phyloP scores from a whole-genome alignment of 371 early-diverging fungal species.

The Actinomortierella ambigua region DNA sequence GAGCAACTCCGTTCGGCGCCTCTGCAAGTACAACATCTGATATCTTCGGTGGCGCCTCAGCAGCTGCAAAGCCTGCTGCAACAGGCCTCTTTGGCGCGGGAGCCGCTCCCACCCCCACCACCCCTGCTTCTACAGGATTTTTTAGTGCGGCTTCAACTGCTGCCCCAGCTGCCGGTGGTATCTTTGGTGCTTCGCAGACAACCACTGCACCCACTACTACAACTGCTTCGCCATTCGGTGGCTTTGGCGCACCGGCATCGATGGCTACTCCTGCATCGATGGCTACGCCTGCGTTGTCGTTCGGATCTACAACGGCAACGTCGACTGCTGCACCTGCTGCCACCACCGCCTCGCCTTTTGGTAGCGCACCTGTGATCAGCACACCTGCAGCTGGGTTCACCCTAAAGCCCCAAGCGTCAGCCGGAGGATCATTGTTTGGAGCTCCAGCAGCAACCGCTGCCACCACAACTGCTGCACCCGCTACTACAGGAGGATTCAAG shows the following conservation, averaged over 20 bases:
- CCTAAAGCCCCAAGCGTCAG: no score
- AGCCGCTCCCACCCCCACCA: neutral
- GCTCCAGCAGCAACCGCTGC: no score
- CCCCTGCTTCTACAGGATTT: no score
- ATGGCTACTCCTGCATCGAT: constrained; percentile 8
- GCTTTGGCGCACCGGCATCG: constrained; percentile 1
- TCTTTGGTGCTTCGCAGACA: constrained; percentile 4
- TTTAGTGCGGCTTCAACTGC: constrained; percentile 22
- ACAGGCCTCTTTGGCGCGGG: neutral
- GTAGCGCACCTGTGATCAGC: neutral
- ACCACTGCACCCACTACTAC: neutral
- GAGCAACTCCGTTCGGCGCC: constrained; percentile 19
- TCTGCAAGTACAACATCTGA: neutral
- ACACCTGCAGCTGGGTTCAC: no score
- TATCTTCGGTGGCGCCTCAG: neutral
- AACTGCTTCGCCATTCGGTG: constrained; percentile 1
- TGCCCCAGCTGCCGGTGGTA: constrained; percentile 7
- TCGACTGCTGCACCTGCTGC: constrained; percentile 19
- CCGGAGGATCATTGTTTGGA: no score
- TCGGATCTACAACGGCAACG: constrained; percentile 11
- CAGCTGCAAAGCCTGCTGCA: neutral
- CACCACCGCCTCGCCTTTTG: constrained; percentile 19
- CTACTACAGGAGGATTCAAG: no score
- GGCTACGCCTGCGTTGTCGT: constrained; percentile 11
- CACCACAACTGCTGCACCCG: no score